A percentile compares a stretch with the other conserved stretches of the same genome.
phyloP scores from a whole-genome alignment of 306 rosid genomes.

The Arachis hypogaea region DNA sequence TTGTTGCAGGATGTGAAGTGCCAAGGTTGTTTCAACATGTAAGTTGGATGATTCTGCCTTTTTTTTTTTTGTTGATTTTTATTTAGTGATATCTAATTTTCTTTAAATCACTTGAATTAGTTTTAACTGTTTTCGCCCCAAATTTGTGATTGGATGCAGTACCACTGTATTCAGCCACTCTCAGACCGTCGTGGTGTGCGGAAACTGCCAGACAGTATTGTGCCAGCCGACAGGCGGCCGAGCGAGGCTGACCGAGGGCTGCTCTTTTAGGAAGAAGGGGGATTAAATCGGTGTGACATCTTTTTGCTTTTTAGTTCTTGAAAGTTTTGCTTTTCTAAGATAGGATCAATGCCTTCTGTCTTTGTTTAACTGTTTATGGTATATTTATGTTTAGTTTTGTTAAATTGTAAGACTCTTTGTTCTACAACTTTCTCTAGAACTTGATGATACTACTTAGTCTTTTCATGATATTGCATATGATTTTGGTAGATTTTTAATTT shows the following conservation, averaged over 20 bases:
- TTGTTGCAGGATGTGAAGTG: constrained; percentile 57
- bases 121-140: neutral
- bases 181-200: constrained; percentile 59
- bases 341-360: constrained; percentile 13
- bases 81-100: neutral
- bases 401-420: constrained; percentile 24
- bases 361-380: neutral
- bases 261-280: constrained; percentile 62
- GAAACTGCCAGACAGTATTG: constrained; percentile 59
- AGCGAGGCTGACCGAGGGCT: constrained; percentile 59
- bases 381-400: constrained; percentile 29
- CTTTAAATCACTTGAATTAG: too few species aligned
- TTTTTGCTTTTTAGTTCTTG: constrained; percentile 9
- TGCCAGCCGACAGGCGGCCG: constrained; percentile 62
- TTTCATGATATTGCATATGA: neutral
- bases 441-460: neutral
- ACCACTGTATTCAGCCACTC: constrained; percentile 65
- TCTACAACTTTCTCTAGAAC: neutral
- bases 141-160: constrained; percentile 38
- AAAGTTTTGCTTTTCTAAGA: constrained; percentile 30
- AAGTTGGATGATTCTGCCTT: constrained; percentile 22
- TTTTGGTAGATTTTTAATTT: neutral
- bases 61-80: neutral
- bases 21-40: constrained; percentile 66
- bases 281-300: constrained; percentile 40